A percentile compares a stretch with the other conserved stretches of the same genome.
Conservation (phyloP, 306 rosid species). For the Fragaria ananassa region DNA sequence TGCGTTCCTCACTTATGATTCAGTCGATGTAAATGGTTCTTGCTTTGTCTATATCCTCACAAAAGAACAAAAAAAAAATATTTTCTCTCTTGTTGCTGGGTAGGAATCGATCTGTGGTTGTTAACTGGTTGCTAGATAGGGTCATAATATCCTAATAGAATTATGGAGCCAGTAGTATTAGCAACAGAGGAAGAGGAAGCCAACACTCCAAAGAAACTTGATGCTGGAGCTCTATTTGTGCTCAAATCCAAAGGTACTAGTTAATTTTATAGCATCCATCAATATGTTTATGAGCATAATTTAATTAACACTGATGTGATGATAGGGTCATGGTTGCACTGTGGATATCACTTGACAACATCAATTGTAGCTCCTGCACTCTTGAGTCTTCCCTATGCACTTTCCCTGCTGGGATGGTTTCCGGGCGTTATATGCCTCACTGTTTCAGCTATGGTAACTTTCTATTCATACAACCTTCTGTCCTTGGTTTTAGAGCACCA, state of each 20-base stretch:
- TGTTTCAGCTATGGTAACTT: conserved; percentile 1
- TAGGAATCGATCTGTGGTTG: neutral
- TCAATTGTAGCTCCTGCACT: neutral
- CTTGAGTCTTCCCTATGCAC: conserved; percentile 4
- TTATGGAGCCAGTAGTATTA: neutral
- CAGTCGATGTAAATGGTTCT: neutral
- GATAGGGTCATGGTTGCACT: conserved; percentile 9
- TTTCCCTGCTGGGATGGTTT: conserved; percentile 4
- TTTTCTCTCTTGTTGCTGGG: neutral
- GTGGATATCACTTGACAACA: conserved; percentile 9
- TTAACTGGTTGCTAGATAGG: too few species aligned
- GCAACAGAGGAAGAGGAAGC: neutral
- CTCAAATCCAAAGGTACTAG: conserved; percentile 9
- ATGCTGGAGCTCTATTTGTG: conserved; percentile 28
- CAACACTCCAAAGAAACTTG: conserved; percentile 12
- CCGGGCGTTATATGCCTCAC: neutral
- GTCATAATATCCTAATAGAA: neutral
- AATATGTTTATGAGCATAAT: neutral
- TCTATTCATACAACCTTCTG: conserved; percentile 10
- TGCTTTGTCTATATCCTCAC: too few species aligned
- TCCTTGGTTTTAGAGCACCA: conserved; percentile 13
- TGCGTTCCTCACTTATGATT: neutral
- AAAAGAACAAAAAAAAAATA: too few species aligned
- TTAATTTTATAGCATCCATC: neutral
- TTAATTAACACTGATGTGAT: neutral